phyloP scores from a whole-genome alignment of 192 early-diverging fungal species.

The Lunasporangiospora selenospora region DNA sequence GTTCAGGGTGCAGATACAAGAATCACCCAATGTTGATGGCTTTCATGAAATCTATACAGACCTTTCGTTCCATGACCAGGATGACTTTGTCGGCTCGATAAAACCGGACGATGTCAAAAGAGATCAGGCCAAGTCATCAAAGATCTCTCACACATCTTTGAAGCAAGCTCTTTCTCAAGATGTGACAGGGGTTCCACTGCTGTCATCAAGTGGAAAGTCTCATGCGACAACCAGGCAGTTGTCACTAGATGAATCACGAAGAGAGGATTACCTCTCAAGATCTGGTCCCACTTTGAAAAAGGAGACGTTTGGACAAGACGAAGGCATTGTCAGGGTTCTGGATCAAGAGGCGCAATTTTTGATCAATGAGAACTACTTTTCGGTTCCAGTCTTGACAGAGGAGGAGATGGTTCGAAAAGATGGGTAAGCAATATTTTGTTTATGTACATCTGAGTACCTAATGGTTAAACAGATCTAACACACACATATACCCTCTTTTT shows the following conservation, averaged over 20 bases:
- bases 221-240: no score
- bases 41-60: conserved; percentile 44
- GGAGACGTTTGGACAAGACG: no score
- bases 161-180: no score
- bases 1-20: conserved; percentile 25
- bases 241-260: no score
- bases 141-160: no score
- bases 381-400: conserved; percentile 41
- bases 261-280: no score
- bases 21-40: conserved; percentile 30
- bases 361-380: conserved; percentile 57
- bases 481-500: neutral
- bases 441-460: neutral
- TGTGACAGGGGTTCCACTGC: no score
- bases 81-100: neutral
- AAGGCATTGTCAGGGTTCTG: conserved; percentile 53
- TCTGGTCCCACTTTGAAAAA: no score
- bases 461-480: neutral
- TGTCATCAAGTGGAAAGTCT: no score
- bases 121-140: no score
- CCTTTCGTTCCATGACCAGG: neutral
- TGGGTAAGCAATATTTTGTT: conserved; percentile 8
- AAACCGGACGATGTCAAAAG: no score
- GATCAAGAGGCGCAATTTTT: conserved; percentile 32
- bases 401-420: conserved; percentile 35